phyloP scores from a whole-genome alignment of 768 basidiomycete genomes.

The Tremella yokohamensis region DNA sequence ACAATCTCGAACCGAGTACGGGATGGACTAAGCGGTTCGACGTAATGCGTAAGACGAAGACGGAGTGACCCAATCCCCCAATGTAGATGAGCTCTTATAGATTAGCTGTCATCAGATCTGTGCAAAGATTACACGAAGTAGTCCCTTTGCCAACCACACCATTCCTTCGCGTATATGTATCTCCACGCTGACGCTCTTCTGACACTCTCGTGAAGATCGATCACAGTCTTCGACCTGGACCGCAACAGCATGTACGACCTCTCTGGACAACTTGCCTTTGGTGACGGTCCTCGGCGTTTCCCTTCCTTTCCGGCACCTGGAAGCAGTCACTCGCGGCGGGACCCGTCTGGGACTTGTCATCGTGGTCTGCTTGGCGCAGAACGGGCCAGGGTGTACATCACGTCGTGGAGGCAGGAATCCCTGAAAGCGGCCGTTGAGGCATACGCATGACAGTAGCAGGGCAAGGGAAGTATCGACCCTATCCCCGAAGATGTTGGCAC shows the following conservation, averaged over 20 bases:
- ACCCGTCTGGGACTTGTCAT: slow-evolving; percentile 33
- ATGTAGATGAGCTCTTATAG: slow-evolving; percentile 31
- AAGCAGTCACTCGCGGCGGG: slow-evolving; percentile 32
- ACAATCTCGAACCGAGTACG: slow-evolving; percentile 57
- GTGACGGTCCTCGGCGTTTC: background rate
- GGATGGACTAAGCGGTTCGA: slow-evolving; percentile 23
- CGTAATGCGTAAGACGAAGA: background rate
- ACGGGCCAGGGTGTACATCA: slow-evolving; percentile 50
- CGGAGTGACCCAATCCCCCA: background rate
- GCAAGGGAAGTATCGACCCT: slow-evolving; percentile 30
- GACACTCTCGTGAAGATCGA: too few species aligned
- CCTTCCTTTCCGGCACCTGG: background rate
- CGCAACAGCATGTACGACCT: background rate
- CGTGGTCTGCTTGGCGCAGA: slow-evolving; percentile 40
- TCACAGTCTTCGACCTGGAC: too few species aligned
- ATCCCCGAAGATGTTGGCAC: slow-evolving; percentile 41
- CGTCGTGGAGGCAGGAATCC: slow-evolving; percentile 41
- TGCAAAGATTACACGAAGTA: background rate
- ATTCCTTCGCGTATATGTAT: background rate
- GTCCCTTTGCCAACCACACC: background rate
- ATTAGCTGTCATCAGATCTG: background rate
- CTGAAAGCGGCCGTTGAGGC: slow-evolving; percentile 32
- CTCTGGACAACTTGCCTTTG: background rate
- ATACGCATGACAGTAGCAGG: slow-evolving; percentile 24
- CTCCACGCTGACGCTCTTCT: background rate